Conservation (phyloP, 352 stramenopile genomes). For the Phytophthora meadii region DNA sequence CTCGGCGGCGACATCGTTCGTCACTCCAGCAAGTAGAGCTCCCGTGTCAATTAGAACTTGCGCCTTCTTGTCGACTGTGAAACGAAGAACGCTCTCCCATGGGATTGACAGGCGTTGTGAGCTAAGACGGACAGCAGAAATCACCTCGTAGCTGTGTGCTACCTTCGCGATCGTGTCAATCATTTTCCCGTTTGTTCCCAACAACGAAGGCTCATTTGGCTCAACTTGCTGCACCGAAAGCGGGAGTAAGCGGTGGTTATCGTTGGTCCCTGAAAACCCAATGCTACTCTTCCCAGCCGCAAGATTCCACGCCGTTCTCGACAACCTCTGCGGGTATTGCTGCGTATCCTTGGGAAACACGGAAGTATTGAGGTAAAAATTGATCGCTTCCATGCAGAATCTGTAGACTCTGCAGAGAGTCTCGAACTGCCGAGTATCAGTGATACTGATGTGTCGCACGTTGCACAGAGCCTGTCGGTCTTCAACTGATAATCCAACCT, state of each 20-base stretch:
- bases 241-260: slow-evolving; percentile 85
- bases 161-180: slow-evolving; percentile 71
- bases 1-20: slow-evolving; percentile 55
- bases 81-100: slow-evolving; percentile 58
- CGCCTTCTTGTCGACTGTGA: slow-evolving; percentile 45
- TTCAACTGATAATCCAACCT: slow-evolving; percentile 13
- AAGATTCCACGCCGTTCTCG: slow-evolving; percentile 85
- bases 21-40: slow-evolving; percentile 75
- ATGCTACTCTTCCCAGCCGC: slow-evolving; percentile 62
- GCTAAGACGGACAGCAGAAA: slow-evolving; percentile 6
- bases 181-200: slow-evolving; percentile 89
- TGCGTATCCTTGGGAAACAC: slow-evolving; percentile 88
- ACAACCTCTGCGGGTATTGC: slow-evolving; percentile 79
- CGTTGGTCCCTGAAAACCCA: slow-evolving; percentile 92
- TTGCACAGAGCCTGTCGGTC: slow-evolving; percentile 46
- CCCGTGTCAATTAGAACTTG: slow-evolving; percentile 89
- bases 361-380: slow-evolving; percentile 85
- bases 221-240: slow-evolving; percentile 71
- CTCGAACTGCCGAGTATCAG: slow-evolving; percentile 70
- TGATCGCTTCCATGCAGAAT: slow-evolving; percentile 76
- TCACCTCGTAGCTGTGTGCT: slow-evolving; percentile 44
- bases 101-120: slow-evolving; percentile 10
- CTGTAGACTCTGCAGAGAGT: slow-evolving; percentile 58
- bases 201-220: slow-evolving; percentile 54
- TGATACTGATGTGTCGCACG: slow-evolving; percentile 78